Evolutionary conservation across 2,329 filamentous ascomycete genomes (phyloP).

Genomic region (Exophiala viscosa): DNA sequence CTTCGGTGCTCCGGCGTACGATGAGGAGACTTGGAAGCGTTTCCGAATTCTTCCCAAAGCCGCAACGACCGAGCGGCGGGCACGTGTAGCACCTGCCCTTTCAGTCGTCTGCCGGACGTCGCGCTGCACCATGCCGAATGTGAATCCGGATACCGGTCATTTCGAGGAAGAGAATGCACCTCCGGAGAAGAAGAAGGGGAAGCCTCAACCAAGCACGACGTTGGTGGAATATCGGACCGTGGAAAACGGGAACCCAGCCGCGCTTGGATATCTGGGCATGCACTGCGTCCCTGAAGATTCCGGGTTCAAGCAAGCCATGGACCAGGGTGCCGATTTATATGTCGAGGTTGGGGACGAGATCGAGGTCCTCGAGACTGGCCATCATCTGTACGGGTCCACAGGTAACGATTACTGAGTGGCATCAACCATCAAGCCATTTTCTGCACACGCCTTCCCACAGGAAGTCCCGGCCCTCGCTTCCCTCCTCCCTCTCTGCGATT

Average conservation of each 20-base stretch:
- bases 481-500: too few species aligned
- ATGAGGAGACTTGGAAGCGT: slow-evolving; percentile 28
- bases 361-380: slow-evolving; percentile 25
- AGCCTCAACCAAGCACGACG: slow-evolving; percentile 27
- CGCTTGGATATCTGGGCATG: slow-evolving; percentile 28
- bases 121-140: slow-evolving; percentile 29
- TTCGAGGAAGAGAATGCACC: slow-evolving; percentile 24
- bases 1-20: slow-evolving; percentile 20
- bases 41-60: slow-evolving; percentile 20
- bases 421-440: too few species aligned
- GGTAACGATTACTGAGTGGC: slow-evolving; percentile 22
- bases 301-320: slow-evolving; percentile 17
- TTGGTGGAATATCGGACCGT: slow-evolving; percentile 24
- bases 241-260: slow-evolving; percentile 23
- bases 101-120: slow-evolving; percentile 29
- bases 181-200: slow-evolving; percentile 23
- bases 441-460: too few species aligned
- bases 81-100: slow-evolving; percentile 14
- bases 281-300: slow-evolving; percentile 29
- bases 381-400: slow-evolving; percentile 27
- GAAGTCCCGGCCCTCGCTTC: too few species aligned
- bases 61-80: neutral
- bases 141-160: slow-evolving; percentile 22
- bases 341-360: slow-evolving; percentile 26
- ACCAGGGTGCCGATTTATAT: slow-evolving; percentile 14